Percentiles rank a stretch among this genome's conserved stretches.
Conservation (phyloP, 2,329 filamentous ascomycete genomes). For the Penicillium sclerotiorum region DNA sequence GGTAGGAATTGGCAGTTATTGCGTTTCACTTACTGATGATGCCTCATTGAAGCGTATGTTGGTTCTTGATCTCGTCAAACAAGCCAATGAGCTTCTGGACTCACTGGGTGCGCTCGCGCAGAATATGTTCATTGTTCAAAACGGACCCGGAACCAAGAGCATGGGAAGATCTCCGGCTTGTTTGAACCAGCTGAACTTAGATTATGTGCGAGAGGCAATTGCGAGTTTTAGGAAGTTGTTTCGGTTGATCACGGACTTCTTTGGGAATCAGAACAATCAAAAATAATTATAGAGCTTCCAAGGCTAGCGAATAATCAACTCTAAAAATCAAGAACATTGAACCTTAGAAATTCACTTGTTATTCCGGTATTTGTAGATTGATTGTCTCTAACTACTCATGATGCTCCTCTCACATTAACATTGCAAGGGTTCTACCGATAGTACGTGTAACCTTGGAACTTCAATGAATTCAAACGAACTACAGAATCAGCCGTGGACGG, state of each 20-base stretch:
- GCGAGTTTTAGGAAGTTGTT: constrained; percentile 11
- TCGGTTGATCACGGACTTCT: constrained; percentile 6
- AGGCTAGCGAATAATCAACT: too few relatives aligned
- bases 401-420: too few relatives aligned
- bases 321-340: too few relatives aligned
- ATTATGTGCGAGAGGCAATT: constrained; percentile 11
- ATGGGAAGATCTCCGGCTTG: constrained; percentile 10
- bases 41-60: constrained; percentile 12
- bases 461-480: too few relatives aligned
- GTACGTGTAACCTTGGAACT: too few relatives aligned
- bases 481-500: too few relatives aligned
- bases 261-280: not conserved
- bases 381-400: too few relatives aligned
- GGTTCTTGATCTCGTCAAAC: constrained; percentile 11
- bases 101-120: constrained; percentile 7
- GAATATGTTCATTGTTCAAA: constrained; percentile 4
- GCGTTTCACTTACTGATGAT: constrained; percentile 11
- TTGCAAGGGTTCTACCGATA: too few relatives aligned
- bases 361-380: too few relatives aligned
- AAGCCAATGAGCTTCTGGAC: constrained; percentile 9
- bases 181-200: constrained; percentile 11
- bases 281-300: too few relatives aligned
- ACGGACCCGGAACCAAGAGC: constrained; percentile 3
- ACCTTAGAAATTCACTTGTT: too few relatives aligned
- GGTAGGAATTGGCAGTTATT: constrained; percentile 15